A percentile compares a stretch with the other conserved stretches of the same genome.
Conservation (phyloP, 495 filamentous ascomycete species). For the Aspergillus affinis region DNA sequence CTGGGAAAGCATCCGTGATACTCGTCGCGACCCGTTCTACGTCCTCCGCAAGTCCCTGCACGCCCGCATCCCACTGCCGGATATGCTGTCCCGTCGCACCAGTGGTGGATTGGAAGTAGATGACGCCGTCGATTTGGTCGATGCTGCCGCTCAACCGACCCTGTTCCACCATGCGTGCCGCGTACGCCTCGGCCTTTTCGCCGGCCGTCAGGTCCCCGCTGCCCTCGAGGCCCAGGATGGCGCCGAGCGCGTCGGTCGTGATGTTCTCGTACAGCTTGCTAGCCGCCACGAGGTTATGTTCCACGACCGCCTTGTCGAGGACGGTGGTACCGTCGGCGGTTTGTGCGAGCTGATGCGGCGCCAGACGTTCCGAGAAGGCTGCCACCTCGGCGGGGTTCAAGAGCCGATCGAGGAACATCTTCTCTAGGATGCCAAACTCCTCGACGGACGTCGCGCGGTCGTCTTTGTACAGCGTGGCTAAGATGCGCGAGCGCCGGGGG, state of each 20-base stretch:
- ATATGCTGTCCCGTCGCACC: constrained; percentile 67
- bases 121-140: constrained; percentile 88
- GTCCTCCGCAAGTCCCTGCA: constrained; percentile 80
- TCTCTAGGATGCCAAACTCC: constrained; percentile 89
- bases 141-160: constrained; percentile 82
- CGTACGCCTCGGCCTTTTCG: constrained; percentile 86
- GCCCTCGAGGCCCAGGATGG: constrained; percentile 64
- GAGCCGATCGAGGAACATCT: constrained; percentile 93
- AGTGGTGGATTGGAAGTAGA: constrained; percentile 71
- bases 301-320: constrained; percentile 88
- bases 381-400: constrained; percentile 76
- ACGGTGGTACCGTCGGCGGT: constrained; percentile 91
- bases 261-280: constrained; percentile 91
- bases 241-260: constrained; percentile 70
- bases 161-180: constrained; percentile 94
- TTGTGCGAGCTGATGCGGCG: constrained; percentile 83
- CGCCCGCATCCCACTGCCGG: constrained; percentile 84
- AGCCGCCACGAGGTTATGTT: constrained; percentile 88
- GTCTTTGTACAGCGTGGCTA: constrained; percentile 90
- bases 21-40: constrained; percentile 74
- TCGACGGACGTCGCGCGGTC: constrained; percentile 74
- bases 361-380: constrained; percentile 76
- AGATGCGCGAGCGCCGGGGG: constrained; percentile 72
- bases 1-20: constrained; percentile 42
- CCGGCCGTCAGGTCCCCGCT: constrained; percentile 52